Evolutionary conservation across 169 alveolate genomes (phyloP).

Genomic region (Theileria parva): DNA sequence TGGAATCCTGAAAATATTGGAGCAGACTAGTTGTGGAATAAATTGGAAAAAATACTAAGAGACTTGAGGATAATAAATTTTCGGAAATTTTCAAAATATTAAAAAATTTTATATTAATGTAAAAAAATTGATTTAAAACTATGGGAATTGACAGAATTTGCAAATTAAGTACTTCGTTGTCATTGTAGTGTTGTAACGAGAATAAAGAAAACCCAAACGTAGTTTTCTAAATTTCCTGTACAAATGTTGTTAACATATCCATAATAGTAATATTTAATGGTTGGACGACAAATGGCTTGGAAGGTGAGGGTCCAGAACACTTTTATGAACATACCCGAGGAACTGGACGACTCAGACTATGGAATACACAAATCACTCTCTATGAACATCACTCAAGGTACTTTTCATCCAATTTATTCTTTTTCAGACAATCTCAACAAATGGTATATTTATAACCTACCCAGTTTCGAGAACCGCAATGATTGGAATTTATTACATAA

Average conservation of each 20-base stretch:
- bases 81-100: no score
- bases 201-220: not conserved
- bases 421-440: not conserved
- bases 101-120: no score
- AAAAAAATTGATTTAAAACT: no score
- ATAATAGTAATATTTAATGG: not conserved
- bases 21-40: no score
- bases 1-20: no score
- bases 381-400: slow-evolving; percentile 21
- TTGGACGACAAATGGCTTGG: not conserved
- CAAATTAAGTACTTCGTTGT: no score
- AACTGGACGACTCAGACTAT: not conserved
- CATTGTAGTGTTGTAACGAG: no score
- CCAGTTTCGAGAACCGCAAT: not conserved
- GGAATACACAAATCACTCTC: slow-evolving; percentile 19
- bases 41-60: no score
- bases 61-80: no score
- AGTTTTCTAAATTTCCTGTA: not conserved
- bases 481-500: not conserved
- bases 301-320: slow-evolving; percentile 13
- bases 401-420: not conserved
- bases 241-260: not conserved
- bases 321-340: slow-evolving; percentile 6
- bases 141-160: no score
- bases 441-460: slow-evolving; percentile 18